Base-by-base conservation (phyloP, 2,329 filamentous ascomycete genomes). In the Alternaria sp. region DNA sequence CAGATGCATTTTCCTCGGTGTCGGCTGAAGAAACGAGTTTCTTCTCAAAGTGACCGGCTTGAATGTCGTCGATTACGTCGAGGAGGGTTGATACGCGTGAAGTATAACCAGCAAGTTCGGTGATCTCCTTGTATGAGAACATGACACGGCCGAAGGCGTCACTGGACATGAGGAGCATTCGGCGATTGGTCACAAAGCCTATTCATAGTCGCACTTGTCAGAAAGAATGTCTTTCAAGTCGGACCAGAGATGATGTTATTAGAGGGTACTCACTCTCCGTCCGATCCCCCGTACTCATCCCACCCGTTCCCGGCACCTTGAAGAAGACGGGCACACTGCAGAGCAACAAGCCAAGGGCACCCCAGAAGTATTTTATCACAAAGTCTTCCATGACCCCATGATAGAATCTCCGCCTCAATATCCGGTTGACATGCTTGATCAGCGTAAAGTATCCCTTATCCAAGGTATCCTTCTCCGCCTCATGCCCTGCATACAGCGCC, bases 361-460 rank as follows among this genome's bases (percentile, higher is more conserved):
- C 95, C 95, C 95, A 99, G 79, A 98, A 95, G 77, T 99, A 99
- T 79, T 99, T 99, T 79, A 99, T 97, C 57, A 98, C 92, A 78
- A 97, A 99, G 77, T 99, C 95, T 77, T 99, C 95, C 94, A 98
- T 97, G 72, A 99, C 90, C n/a, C 93, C 94, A 76, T 99, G 94
- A 77, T 98, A 98, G 77, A 99, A 91, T 48, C 95, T 87, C 62
- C 92, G 85, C 37, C 93, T 86, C 61, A 99, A 80, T 65, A 98
- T 97, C 72, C 96, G 89, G 78, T 99, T 99, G 74, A 99, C 94
- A 79, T 99, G 95, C 80, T 97, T 98, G 81, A 99, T 99, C 36
- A 99, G 84, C 2, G 95, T 99, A 74, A 99, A 99, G 79, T 99
- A 99, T 14, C 95, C 94, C 80, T 98, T 98, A 79, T 99, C 95